Percentiles rank a stretch among this genome's conserved stretches.
Conservation (phyloP, 2,329 filamentous ascomycete species). For the Sclerotinia subarctica region DNA sequence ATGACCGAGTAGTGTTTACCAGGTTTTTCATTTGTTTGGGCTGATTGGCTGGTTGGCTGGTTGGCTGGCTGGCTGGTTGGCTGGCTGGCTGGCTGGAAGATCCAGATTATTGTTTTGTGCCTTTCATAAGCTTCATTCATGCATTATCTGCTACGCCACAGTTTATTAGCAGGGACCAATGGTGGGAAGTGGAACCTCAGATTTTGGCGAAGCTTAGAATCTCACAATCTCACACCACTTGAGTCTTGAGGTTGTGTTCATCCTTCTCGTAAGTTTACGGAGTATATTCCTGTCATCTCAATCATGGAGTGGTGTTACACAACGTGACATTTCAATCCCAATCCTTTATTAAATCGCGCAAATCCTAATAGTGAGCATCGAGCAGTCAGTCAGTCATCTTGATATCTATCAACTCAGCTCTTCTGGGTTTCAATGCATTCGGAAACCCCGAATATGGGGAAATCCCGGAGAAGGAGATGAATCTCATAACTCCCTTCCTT, state of each 20-base stretch:
- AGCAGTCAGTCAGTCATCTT: neutral
- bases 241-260: neutral
- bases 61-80: neutral
- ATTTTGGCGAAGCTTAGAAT: neutral
- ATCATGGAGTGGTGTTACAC: neutral
- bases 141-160: slow-evolving; percentile 8
- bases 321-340: neutral
- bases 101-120: neutral
- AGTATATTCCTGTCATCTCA: neutral
- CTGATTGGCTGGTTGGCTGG: no score
- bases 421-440: neutral
- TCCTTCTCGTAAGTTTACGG: neutral
- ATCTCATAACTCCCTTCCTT: no score
- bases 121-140: neutral
- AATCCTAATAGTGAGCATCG: neutral
- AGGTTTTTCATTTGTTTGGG: neutral
- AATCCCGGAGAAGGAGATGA: neutral
- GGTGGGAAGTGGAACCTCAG: neutral
- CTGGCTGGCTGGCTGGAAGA: neutral
- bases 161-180: neutral
- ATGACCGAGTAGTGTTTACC: slow-evolving; percentile 1
- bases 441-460: neutral
- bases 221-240: neutral
- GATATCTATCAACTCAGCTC: neutral
- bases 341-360: slow-evolving; percentile 7